phyloP scores from a whole-genome alignment of 305 asterid species.

The Fraxinus albicans region DNA sequence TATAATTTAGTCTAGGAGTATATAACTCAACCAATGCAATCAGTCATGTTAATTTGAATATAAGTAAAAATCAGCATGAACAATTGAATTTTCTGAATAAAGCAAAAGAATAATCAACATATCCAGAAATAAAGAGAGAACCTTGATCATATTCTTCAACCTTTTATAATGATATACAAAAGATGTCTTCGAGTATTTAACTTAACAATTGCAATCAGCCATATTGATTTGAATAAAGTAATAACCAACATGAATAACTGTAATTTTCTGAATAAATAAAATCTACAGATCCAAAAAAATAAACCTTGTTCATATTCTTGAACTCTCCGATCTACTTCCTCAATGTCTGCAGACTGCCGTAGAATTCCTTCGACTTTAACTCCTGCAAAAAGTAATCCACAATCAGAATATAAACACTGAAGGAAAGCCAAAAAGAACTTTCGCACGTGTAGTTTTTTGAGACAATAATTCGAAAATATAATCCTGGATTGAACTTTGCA shows the following conservation, averaged over 20 bases:
- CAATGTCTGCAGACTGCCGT: conserved; percentile 94
- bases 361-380: conserved; percentile 85
- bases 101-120: background rate
- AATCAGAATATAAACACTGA: conserved; percentile 26
- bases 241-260: background rate
- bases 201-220: background rate
- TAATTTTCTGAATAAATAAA: conserved; percentile 4
- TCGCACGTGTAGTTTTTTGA: background rate
- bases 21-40: background rate
- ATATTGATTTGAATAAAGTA: background rate
- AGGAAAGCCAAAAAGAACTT: conserved; percentile 12
- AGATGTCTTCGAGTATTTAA: background rate
- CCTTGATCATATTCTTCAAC: conserved; percentile 95
- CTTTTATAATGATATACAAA: conserved; percentile 35
- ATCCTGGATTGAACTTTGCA: conserved; percentile 21
- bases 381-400: conserved; percentile 48
- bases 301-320: conserved; percentile 93
- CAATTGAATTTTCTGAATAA: background rate
- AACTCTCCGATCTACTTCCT: conserved; percentile 93
- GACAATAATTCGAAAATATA: conserved; percentile 20
- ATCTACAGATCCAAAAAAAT: background rate
- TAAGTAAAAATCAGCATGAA: conserved; percentile 40
- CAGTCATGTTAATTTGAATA: conserved; percentile 7
- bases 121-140: conserved; percentile 14
- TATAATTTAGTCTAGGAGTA: background rate